Conservation (phyloP, 2,329 filamentous ascomycete species). For the Pezizomycotina sp. region DNA sequence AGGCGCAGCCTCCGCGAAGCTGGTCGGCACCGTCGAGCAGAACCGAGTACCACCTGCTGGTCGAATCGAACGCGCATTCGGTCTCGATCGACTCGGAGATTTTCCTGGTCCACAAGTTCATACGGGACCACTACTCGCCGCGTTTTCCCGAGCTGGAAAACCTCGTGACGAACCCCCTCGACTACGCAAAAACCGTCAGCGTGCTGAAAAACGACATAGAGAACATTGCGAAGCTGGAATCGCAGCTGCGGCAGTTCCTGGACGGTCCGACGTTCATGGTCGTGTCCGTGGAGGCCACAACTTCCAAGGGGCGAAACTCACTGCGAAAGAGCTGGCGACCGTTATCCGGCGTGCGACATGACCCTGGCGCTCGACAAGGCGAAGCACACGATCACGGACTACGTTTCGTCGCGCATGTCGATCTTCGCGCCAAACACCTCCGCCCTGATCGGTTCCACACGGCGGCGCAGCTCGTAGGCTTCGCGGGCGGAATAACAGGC, state of each 20-base stretch:
- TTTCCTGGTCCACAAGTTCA: conserved; percentile 84
- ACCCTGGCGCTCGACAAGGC: conserved; percentile 73
- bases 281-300: conserved; percentile 85
- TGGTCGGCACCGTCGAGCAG: conserved; percentile 72
- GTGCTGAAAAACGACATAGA: conserved; percentile 84
- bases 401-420: conserved; percentile 93
- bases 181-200: conserved; percentile 87
- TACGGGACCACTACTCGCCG: conserved; percentile 85
- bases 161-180: conserved; percentile 76
- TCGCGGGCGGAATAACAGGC: conserved; percentile 71
- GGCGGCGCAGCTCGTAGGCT: conserved; percentile 90
- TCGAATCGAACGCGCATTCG: conserved; percentile 74
- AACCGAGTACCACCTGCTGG: conserved; percentile 82
- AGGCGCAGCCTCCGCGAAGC: conserved; percentile 47
- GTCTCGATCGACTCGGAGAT: conserved; percentile 89
- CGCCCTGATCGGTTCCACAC: conserved; percentile 80
- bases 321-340: conserved; percentile 53
- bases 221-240: conserved; percentile 58
- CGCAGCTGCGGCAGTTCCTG: conserved; percentile 64
- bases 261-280: conserved; percentile 89
- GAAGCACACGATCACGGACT: conserved; percentile 74
- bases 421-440: conserved; percentile 91
- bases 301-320: conserved; percentile 64
- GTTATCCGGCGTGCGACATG: conserved; percentile 73
- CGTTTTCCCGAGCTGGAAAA: conserved; percentile 86